Base-by-base conservation (phyloP, 176 grass and related monocot species). In the Olyra latifolia region DNA sequence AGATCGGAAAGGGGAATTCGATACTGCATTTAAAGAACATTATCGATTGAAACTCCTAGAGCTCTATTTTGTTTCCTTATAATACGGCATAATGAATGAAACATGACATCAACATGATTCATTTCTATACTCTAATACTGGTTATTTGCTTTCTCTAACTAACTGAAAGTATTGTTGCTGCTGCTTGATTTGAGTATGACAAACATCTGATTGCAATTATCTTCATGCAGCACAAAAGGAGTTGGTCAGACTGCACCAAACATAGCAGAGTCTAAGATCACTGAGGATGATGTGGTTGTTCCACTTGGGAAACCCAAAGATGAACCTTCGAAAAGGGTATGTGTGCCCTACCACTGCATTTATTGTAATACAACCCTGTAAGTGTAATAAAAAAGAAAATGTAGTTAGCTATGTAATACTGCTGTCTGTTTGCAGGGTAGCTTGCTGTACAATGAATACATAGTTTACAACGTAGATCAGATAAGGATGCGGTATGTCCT, bases 401-500 rank as follows among this genome's bases (percentile, higher is more conserved):
- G 19, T 22, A 22, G 4, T 57, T 75, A 76, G 68, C 50, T 62
- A 1, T 24, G 0, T 41, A 44, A 48, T 15, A 10, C 17, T 80
- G 10, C 20, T 57, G 28, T 74, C 59, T 80, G 76, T 67, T 88
- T 90, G 79, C 92, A 98, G 95, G 90, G 92, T 83, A 74, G 83
- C 53, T 92, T 98, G 89, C 85, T 87, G 60, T 98, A 98, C 81
- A 98, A 98, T 1, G 95, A 98, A 54, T 98, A 93, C 71, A 94
- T 98, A 23, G 95, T 98, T 50, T 98, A 98, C 58, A 92, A 92
- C 30, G 53, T 93, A 60, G 88, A 98, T 80, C 92, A 98, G 90
- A 93, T 98, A 85, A 90, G 82, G 78, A 98, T 98, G 95, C 73
- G 85, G 22, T 98, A 94, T 54, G 77, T 93, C 32, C 50, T 98